Conservation (phyloP, 2,329 filamentous ascomycete genomes). For the Aspergillus fijiensis region DNA sequence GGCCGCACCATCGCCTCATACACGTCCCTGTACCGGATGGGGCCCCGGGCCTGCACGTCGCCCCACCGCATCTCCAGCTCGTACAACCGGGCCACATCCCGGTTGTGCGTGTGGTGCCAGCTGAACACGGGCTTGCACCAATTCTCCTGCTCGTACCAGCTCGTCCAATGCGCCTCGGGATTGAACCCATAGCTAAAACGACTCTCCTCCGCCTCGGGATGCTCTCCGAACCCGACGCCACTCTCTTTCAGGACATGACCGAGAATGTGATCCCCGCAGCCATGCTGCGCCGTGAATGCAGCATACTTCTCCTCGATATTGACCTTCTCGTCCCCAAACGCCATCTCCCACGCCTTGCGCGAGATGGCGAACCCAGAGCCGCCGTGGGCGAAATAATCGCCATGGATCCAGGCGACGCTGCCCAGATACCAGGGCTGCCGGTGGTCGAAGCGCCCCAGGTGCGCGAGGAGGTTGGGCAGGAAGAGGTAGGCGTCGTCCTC, state of each 20-base stretch:
- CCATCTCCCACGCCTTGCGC: conserved; percentile 51
- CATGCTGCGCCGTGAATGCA: conserved; percentile 36
- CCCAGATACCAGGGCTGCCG: conserved; percentile 52
- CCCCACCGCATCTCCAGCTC: conserved; percentile 27
- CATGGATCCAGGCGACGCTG: conserved; percentile 47
- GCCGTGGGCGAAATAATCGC: conserved; percentile 54
- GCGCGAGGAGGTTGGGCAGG: conserved; percentile 54
- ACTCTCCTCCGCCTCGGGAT: conserved; percentile 53
- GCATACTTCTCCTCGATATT: conserved; percentile 51
- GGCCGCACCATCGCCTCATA: conserved; percentile 24
- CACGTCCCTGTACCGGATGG: conserved; percentile 25
- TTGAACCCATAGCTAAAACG: conserved; percentile 48
- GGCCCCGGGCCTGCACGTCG: conserved; percentile 20
- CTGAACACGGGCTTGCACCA: conserved; percentile 56
- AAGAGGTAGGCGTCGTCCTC: conserved; percentile 60
- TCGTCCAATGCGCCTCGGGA: conserved; percentile 30
- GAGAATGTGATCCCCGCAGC: conserved; percentile 56
- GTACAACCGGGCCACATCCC: conserved; percentile 26
- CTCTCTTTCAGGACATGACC: conserved; percentile 51
- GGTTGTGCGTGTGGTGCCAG: conserved; percentile 27
- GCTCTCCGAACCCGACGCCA: conserved; percentile 45
- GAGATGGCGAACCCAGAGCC: conserved; percentile 55
- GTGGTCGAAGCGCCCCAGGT: conserved; percentile 48
- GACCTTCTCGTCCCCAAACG: conserved; percentile 44
- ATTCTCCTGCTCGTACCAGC: conserved; percentile 36